Base-by-base conservation (phyloP, 2,329 filamentous ascomycete species). In the Penicillium rolfsii region DNA sequence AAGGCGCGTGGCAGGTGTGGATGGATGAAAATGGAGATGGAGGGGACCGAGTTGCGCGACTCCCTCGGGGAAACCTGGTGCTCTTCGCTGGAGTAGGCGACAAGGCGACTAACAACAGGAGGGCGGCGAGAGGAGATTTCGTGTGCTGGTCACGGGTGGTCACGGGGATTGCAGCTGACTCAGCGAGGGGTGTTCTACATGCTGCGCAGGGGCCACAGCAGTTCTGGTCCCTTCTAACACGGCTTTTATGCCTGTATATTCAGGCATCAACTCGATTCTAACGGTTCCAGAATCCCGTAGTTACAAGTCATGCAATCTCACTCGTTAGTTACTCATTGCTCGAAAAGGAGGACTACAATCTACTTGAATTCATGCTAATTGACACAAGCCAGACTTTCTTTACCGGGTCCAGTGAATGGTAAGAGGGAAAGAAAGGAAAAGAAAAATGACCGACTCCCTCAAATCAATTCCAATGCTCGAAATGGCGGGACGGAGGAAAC, bases 11-110 rank as follows among this genome's bases (percentile, higher is more conserved):
- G 67, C 62, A 68, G 69, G 55, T 50, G 64, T 68, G 65, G 71
- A 67, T 71, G 64, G 73, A 75, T 73, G 73, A 52, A 72, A 73
- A 74, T 72, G 72, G 70, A 67, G 75, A 74, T 75, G 73, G 73
- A 73, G 71, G 73, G 70, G 71, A 73, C 71, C 70, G 71, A 70
- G 68, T 68, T 74, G 75, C 74, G 75, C 75, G 74, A 73, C 71
- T 73, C 67, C 65, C 71, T 73, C 68, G 68, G 68, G 72, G 72
- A 71, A 72, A 73, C 72, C 73, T 76, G 74, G 72, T 71, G 73
- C 72, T 74, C 64, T 60, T 70, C 70, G 52, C 52, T 54, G 52
- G 52, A 41, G 70, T 70, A 64, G 63, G 69, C 69, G 68, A 73
- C 67, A 70, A 61, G 63, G 69, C 70, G 68, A 73, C 67, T 68